Base-by-base conservation (phyloP, 805 yeast genomes). In the Candida montana region DNA sequence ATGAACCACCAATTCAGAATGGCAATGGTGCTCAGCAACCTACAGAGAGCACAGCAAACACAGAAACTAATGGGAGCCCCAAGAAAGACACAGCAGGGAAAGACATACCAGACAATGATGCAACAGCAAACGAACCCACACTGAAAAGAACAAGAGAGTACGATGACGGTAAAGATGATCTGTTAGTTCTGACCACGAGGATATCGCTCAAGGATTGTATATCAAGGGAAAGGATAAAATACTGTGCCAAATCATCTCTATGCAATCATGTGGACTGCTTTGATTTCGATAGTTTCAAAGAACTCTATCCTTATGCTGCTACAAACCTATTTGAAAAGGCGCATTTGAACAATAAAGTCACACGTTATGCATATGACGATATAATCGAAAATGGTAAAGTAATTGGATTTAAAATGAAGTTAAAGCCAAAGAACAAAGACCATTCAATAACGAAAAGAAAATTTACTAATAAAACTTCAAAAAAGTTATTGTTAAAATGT, bases 241-340 rank as follows among this genome's bases (percentile, higher is more conserved):
- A 40, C 9, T 40, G 43, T 31, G 27, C 35, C 3, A 35, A 20
- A 31, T 17, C 33, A 1, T 18, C 21, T 1, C 18, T 17, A 9
- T 40, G 43, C 19, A 9, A 17, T 2, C 43, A 40, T 27, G 7
- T 40, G 4, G 15, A 23, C n/a, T 40, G 43, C 16, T 40, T 40
- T 40, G 43, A 40, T 16, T 40, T 35, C 16, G 10, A 40, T 11
- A 26, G 36, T 27, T 40, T 40, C 19, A 12, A 11, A 3, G 28
- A 28, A 17, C 7, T 28, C 10, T 17, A 11, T n/a, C 4, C 28
- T 20, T 15, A 13, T 12, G 7, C 5, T 9, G 8, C 21, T 4
- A 3, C n/a, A 10, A 15, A 17, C 2, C 9, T 40, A 7, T 40
- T 35, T 35, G 43, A 40, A 3, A n/a, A 30, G 8, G 20, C 16